These are phyloP conservation scores for Lodderomyces oxycetoniae DNA, from an alignment of 1,139 yeast genomes.

Conservation along the genomic window DNA sequence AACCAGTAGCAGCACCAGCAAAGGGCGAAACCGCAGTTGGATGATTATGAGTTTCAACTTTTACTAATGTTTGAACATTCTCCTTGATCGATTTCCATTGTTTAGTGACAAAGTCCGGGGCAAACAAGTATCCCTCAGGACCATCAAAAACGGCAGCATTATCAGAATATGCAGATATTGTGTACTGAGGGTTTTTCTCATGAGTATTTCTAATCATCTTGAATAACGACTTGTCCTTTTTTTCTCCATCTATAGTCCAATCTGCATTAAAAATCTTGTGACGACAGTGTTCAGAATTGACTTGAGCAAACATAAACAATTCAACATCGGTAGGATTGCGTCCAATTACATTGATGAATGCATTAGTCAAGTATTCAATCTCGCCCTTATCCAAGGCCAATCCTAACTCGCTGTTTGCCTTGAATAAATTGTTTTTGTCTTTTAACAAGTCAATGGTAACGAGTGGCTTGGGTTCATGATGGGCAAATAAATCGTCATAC, in stretches of 20 bases:
- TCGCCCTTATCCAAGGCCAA: slow-evolving; percentile 92
- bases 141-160: slow-evolving; percentile 98
- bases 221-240: slow-evolving; percentile 73
- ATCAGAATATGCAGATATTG: slow-evolving; percentile 93
- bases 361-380: slow-evolving; percentile 77
- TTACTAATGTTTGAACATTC: slow-evolving; percentile 80
- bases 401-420: slow-evolving; percentile 81
- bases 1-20: slow-evolving; percentile 99
- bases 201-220: slow-evolving; percentile 97
- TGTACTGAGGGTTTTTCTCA: slow-evolving; percentile 68
- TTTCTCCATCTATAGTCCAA: slow-evolving; percentile 89
- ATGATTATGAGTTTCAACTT: slow-evolving; percentile 98
- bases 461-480: slow-evolving; percentile 81
- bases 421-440: slow-evolving; percentile 58
- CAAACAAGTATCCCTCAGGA: slow-evolving; percentile 63
- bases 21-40: slow-evolving; percentile 99
- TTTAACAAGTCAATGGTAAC: slow-evolving; percentile 63
- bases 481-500: slow-evolving; percentile 67
- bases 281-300: slow-evolving; percentile 98
- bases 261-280: slow-evolving; percentile 98
- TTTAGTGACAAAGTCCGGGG: slow-evolving; percentile 71
- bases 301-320: slow-evolving; percentile 98
- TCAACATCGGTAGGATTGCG: slow-evolving; percentile 98
- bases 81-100: slow-evolving; percentile 75
- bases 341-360: slow-evolving; percentile 68